Conservation (phyloP, 148 eudicot species). For the Camellia lanceoleosa region DNA sequence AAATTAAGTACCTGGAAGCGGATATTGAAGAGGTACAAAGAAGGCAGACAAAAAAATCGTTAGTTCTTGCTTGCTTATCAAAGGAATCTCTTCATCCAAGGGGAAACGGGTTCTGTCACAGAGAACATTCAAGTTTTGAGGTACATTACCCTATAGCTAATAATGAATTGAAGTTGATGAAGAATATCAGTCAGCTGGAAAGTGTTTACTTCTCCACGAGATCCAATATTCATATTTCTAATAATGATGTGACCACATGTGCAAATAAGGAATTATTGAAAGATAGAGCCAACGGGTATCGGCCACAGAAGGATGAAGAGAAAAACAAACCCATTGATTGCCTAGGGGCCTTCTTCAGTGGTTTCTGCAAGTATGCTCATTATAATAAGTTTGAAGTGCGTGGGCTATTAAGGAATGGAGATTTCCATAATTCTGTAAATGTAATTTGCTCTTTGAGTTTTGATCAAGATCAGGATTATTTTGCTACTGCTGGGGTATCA, state of each 20-base stretch:
- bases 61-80: slow-evolving; percentile 20
- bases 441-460: slow-evolving; percentile 87
- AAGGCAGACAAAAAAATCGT: slow-evolving; percentile 41
- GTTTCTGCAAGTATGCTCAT: slow-evolving; percentile 86
- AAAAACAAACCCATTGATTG: slow-evolving; percentile 37
- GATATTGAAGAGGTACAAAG: slow-evolving; percentile 72
- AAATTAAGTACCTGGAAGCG: slow-evolving; percentile 62
- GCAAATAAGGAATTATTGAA: slow-evolving; percentile 41
- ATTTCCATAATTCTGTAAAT: slow-evolving; percentile 56
- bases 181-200: slow-evolving; percentile 65
- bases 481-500: slow-evolving; percentile 89
- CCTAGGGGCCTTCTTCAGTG: slow-evolving; percentile 69
- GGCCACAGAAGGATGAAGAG: slow-evolving; percentile 30
- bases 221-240: slow-evolving; percentile 48
- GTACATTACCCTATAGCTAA: slow-evolving; percentile 15
- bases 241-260: slow-evolving; percentile 26
- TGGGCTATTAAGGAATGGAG: slow-evolving; percentile 59
- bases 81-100: slow-evolving; percentile 23
- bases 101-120: slow-evolving; percentile 25
- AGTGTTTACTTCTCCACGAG: slow-evolving; percentile 69
- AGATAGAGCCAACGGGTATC: slow-evolving; percentile 35
- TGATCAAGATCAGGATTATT: slow-evolving; percentile 80
- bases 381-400: slow-evolving; percentile 75
- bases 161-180: slow-evolving; percentile 45
- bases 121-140: slow-evolving; percentile 20